These are phyloP conservation scores for Pyrenochaeta sp. DNA, from an alignment of 2,329 filamentous ascomycete genomes.

Conservation along the genomic window DNA sequence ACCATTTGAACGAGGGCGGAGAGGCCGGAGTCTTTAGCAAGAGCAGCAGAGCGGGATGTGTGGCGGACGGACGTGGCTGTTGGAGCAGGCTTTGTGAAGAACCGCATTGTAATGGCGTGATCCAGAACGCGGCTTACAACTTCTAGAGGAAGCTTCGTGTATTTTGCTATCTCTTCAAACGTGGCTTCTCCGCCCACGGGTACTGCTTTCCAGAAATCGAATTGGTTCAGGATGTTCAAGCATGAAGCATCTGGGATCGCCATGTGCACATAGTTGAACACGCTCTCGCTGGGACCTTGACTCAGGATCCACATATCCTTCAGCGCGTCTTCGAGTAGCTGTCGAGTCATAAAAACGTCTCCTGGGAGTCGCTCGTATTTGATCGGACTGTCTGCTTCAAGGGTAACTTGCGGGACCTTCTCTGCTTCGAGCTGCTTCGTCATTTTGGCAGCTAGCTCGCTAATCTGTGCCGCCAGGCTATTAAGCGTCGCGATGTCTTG, in stretches of 20 bases:
- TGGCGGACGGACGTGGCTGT: conserved; percentile 28
- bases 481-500: conserved; percentile 48
- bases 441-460: conserved; percentile 55
- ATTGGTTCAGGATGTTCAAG: conserved; percentile 61
- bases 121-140: conserved; percentile 44
- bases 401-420: conserved; percentile 54
- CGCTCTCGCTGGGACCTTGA: conserved; percentile 60
- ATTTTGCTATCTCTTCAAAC: conserved; percentile 37
- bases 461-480: conserved; percentile 57
- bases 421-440: conserved; percentile 54
- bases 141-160: conserved; percentile 35
- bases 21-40: conserved; percentile 35
- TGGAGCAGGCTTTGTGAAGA: conserved; percentile 41
- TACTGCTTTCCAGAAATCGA: conserved; percentile 63
- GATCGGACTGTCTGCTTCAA: conserved; percentile 55
- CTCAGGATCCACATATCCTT: conserved; percentile 58
- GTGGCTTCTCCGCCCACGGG: conserved; percentile 58
- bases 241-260: conserved; percentile 55
- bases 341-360: conserved; percentile 56
- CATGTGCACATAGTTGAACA: conserved; percentile 52
- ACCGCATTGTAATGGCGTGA: conserved; percentile 45
- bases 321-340: conserved; percentile 56
- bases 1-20: conserved; percentile 36
- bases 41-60: conserved; percentile 40
- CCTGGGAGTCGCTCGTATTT: conserved; percentile 53